Evolutionary conservation across 148 eudicot species (phyloP), one percentile per base, ranked within the genome.

Genomic region (Simmondsia chinensis): DNA sequence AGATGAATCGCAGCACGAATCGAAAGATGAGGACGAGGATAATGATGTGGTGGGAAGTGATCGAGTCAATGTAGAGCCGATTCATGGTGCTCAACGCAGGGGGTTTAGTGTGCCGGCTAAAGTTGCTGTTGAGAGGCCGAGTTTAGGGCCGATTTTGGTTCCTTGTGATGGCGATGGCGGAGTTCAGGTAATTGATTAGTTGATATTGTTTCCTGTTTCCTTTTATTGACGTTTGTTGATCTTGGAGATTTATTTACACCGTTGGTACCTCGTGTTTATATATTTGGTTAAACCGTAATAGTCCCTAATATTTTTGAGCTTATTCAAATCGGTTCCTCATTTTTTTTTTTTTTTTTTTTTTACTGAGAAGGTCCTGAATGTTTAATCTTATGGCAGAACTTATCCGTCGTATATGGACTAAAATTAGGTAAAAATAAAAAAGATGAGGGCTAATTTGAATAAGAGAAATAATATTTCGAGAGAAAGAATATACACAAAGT

Each of bases 21-120:
- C 30, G 12, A 74, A 51, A 8, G 70, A 57, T 9, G 71, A 51
- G 16, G 77, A 61, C 28, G 56, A 41, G 12, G 57, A 49, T 9
- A 46, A 61, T 51, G 36, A 24, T 11, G 52, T 44, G 43, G 20
- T 21, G 31, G 59, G 54, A 5, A 35, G 34, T 12, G 49, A 46
- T 44, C 68, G 63, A 10, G 13, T 13, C 40, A 26, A 25, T 17
- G 64, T 27, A 2, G 65, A 71, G 35, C 71, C 74, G 14, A 59
- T 74, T 55, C 75, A 68, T 4, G 41, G 64, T 8, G 69, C 60
- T 14, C 73, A 72, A 2, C 79, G 95, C 5, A 75, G 37, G 50
- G 97, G 97, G 21, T 89, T 80, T 54, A 75, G 93, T 61, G 97
- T 89, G 1, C 66, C 95, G 0, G 82, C 84, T 15, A 73, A 85